A percentile compares a stretch with the other conserved stretches of the same genome.
These are phyloP conservation scores for Aspergillus intermedius DNA, from an alignment of 2,329 filamentous ascomycete species.

Conservation along the genomic window DNA sequence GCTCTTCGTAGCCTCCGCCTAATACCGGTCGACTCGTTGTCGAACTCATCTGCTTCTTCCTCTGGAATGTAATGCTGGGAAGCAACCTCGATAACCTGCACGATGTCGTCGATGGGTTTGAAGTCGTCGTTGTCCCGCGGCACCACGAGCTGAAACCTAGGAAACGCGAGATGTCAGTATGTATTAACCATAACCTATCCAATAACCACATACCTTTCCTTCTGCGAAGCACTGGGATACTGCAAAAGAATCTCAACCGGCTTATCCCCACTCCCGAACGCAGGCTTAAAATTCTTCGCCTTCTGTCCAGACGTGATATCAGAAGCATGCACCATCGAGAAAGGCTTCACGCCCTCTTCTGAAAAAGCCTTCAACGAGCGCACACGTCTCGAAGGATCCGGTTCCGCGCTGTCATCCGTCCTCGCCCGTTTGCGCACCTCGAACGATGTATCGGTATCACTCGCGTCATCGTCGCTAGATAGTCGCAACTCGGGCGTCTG, in stretches of 20 bases:
- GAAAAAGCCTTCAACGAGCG: constrained; percentile 42
- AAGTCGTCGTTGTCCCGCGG: constrained; percentile 75
- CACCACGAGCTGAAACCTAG: constrained; percentile 65
- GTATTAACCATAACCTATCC: neutral
- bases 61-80: constrained; percentile 71
- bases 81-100: constrained; percentile 62
- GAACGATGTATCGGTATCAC: constrained; percentile 36
- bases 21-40: constrained; percentile 66
- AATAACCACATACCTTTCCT: constrained; percentile 53
- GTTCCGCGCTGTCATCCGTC: constrained; percentile 35
- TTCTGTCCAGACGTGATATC: constrained; percentile 42
- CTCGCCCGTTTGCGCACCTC: constrained; percentile 39
- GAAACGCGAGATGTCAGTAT: constrained; percentile 16
- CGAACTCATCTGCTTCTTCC: constrained; percentile 60
- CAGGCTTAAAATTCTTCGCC: constrained; percentile 46
- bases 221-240: constrained; percentile 69
- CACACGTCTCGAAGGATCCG: constrained; percentile 39
- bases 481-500: constrained; percentile 33
- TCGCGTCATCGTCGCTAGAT: constrained; percentile 37
- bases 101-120: constrained; percentile 59
- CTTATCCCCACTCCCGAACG: constrained; percentile 41
- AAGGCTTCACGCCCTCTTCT: constrained; percentile 28
- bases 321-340: constrained; percentile 45
- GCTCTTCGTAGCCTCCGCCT: constrained; percentile 72
- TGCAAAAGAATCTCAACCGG: constrained; percentile 60